A percentile compares a stretch with the other conserved stretches of the same genome.
Conservation (phyloP, 306 rosid species). For the Astragalus membranaceus region DNA sequence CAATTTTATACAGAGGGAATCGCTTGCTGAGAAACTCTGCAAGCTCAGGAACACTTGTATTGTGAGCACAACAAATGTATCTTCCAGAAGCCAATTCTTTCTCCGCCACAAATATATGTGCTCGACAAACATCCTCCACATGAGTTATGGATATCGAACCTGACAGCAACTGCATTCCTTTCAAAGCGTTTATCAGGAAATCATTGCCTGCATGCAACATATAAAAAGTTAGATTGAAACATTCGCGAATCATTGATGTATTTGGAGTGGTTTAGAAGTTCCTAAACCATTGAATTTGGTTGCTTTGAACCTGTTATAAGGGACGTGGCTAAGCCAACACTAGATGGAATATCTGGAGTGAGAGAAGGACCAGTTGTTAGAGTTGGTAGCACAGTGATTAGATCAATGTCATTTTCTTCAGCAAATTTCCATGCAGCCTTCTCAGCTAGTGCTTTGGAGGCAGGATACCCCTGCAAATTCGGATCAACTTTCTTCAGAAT, state of each 20-base stretch:
- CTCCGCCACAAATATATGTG: slow-evolving; percentile 72
- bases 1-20: slow-evolving; percentile 54
- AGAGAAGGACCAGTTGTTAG: slow-evolving; percentile 61
- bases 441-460: slow-evolving; percentile 68
- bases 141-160: slow-evolving; percentile 66
- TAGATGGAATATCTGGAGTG: slow-evolving; percentile 60
- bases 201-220: slow-evolving; percentile 57
- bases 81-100: slow-evolving; percentile 76
- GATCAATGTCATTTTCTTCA: slow-evolving; percentile 57
- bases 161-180: slow-evolving; percentile 65
- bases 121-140: slow-evolving; percentile 69
- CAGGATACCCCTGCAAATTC: slow-evolving; percentile 66
- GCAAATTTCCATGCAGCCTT: slow-evolving; percentile 76
- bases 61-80: slow-evolving; percentile 55
- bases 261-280: background rate
- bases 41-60: slow-evolving; percentile 64
- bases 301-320: slow-evolving; percentile 52
- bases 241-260: background rate
- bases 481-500: background rate
- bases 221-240: background rate
- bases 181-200: slow-evolving; percentile 51
- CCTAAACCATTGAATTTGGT: background rate
- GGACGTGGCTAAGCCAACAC: slow-evolving; percentile 41
- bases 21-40: slow-evolving; percentile 58
- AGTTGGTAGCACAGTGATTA: slow-evolving; percentile 68